Evolutionary conservation across 176 grass and related monocot genomes (phyloP).

Genomic region (Phyllostachys edulis): DNA sequence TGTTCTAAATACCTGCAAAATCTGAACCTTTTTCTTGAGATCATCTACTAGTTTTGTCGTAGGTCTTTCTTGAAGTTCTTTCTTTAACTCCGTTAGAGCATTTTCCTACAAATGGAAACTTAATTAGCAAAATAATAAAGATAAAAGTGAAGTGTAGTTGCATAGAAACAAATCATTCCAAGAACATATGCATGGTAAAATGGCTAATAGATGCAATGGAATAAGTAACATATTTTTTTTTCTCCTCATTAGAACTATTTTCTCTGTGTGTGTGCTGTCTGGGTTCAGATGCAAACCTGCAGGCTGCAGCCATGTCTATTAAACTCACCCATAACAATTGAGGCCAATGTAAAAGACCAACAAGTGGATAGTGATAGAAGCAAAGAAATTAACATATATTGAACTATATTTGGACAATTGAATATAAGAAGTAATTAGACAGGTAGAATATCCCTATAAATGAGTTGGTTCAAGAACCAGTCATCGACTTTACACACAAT

Average conservation of each 20-base stretch:
- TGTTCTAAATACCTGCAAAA: slow-evolving; percentile 74
- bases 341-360: not conserved
- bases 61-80: slow-evolving; percentile 96
- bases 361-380: slow-evolving; percentile 13
- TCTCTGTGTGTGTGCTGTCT: not conserved
- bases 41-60: slow-evolving; percentile 88
- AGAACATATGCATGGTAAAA: slow-evolving; percentile 25
- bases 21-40: slow-evolving; percentile 96
- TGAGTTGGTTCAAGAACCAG: slow-evolving; percentile 4
- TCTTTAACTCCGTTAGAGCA: slow-evolving; percentile 69
- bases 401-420: not conserved
- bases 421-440: not conserved
- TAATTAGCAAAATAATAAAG: slow-evolving; percentile 12
- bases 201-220: slow-evolving; percentile 4
- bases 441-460: not conserved
- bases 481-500: not conserved
- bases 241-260: slow-evolving; percentile 4
- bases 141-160: not conserved
- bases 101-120: slow-evolving; percentile 62
- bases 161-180: slow-evolving; percentile 27
- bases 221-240: slow-evolving; percentile 15
- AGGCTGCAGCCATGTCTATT: slow-evolving; percentile 21
- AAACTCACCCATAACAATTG: slow-evolving; percentile 2
- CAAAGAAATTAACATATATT: not conserved
- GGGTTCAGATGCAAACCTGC: not conserved